Percentiles rank a stretch among this genome's conserved stretches.
Conservation (phyloP, 2,329 filamentous ascomycete species). For the Hortaea werneckii region DNA sequence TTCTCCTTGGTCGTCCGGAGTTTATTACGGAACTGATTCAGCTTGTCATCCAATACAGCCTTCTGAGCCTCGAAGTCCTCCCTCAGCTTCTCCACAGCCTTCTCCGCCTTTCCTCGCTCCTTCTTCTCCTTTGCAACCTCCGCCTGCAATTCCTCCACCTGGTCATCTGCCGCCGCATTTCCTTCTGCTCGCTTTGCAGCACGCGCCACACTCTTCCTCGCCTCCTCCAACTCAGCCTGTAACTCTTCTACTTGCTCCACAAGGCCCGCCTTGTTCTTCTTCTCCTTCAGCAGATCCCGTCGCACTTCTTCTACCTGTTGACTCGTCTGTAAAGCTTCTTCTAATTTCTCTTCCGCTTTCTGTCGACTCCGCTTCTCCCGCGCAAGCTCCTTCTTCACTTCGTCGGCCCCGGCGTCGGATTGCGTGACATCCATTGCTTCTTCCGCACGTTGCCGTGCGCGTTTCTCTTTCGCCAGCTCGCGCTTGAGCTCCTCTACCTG, state of each 20-base stretch:
- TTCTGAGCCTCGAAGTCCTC: slow-evolving; percentile 53
- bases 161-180: slow-evolving; percentile 29
- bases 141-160: slow-evolving; percentile 39
- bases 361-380: slow-evolving; percentile 23
- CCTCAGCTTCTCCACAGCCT: slow-evolving; percentile 45
- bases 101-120: slow-evolving; percentile 43
- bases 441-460: slow-evolving; percentile 33
- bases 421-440: slow-evolving; percentile 24
- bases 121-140: slow-evolving; percentile 43
- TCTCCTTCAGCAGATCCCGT: slow-evolving; percentile 23
- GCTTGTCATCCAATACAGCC: slow-evolving; percentile 57
- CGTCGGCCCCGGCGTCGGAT: slow-evolving; percentile 22
- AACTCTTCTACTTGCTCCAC: slow-evolving; percentile 27
- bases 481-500: slow-evolving; percentile 37
- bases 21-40: slow-evolving; percentile 60
- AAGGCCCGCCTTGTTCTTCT: slow-evolving; percentile 22
- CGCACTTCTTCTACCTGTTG: slow-evolving; percentile 23
- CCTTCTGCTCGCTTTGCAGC: slow-evolving; percentile 33
- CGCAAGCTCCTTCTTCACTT: slow-evolving; percentile 23
- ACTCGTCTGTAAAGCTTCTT: slow-evolving; percentile 28
- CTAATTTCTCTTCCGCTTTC: slow-evolving; percentile 24
- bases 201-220: slow-evolving; percentile 26
- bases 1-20: slow-evolving; percentile 60
- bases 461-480: slow-evolving; percentile 36
- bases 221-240: slow-evolving; percentile 23